Evolutionary conservation across 2,329 filamentous ascomycete genomes (phyloP), one percentile per base, ranked within the genome.

Genomic region (Aspergillus uvarum): DNA sequence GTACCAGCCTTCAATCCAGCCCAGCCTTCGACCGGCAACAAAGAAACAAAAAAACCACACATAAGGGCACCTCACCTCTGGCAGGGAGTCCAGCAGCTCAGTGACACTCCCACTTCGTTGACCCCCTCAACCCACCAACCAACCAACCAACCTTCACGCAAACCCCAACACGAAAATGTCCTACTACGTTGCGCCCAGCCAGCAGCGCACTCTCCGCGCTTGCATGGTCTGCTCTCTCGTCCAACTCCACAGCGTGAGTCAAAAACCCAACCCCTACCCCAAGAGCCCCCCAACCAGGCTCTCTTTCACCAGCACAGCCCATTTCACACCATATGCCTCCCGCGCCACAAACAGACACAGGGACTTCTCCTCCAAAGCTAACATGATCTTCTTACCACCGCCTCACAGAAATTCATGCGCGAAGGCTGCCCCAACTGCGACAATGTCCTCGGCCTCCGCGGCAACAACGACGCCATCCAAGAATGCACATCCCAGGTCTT

Each of bases 201-300:
- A 95, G 78, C 87, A 89, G 80, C 91, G 93, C 78, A 88, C 91
- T 75, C 85, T 96, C 68, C 93, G 95, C 78, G 95, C 95, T 72
- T 99, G 95, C 83, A 97, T 99, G 92, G 92, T 98, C 68, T 99
- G 95, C 86, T 94, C 92, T 57, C 90, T 98, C 74, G 91, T 98
- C 66, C 92, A 94, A 82, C 89, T 90, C 62, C 87, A 89, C 72
- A 83, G 83, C 67, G 90, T 92, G 42, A 57, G 61, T 55, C 26
- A 8, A 29, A 29, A 29, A 10, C 26, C 7, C 26, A 29, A 29
- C 26, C 7, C 7, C 7, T 2, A 3, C 22, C 2, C 22, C 22
- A 22, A 22, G 2, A 22, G 22, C 22, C 14, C 26, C 2, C 12
- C 48, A 19, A 11, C 19, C 42, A 44, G 14, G 22, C 16, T 3